A percentile compares a stretch with the other conserved stretches of the same genome.
Conservation (phyloP, 1,139 yeast species). For the Saccharomycopsis hybrid region DNA sequence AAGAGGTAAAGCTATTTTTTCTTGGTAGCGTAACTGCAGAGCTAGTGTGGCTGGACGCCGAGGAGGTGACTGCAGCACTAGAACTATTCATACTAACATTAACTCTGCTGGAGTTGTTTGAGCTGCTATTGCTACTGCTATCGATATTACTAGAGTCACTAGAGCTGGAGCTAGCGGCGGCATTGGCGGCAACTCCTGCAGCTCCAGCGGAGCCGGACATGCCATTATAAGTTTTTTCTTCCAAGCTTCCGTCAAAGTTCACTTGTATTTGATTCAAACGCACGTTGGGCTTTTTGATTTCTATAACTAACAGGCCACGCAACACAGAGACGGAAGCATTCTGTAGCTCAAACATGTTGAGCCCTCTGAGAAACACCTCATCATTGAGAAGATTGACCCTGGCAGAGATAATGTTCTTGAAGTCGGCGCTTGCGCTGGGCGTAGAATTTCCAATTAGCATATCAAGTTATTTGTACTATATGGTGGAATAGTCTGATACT, state of each 20-base stretch:
- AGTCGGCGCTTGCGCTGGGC: background rate
- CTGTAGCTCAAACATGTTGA: constrained; percentile 8
- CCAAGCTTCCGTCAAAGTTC: background rate
- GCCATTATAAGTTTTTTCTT: background rate
- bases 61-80: background rate
- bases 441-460: no score
- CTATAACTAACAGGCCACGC: constrained; percentile 2
- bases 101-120: no score
- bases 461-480: no score
- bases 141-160: no score
- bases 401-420: background rate
- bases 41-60: background rate
- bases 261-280: background rate
- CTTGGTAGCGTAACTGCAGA: no score
- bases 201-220: background rate
- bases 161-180: background rate
- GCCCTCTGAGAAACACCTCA: constrained; percentile 5
- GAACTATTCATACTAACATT: no score
- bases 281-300: constrained; percentile 1
- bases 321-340: background rate
- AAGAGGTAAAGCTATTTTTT: no score
- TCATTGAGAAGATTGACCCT: background rate
- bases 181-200: no score
- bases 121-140: no score
- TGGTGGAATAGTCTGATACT: no score